Base-by-base conservation (phyloP, 257 asterid species). In the Echium plantagineum region DNA sequence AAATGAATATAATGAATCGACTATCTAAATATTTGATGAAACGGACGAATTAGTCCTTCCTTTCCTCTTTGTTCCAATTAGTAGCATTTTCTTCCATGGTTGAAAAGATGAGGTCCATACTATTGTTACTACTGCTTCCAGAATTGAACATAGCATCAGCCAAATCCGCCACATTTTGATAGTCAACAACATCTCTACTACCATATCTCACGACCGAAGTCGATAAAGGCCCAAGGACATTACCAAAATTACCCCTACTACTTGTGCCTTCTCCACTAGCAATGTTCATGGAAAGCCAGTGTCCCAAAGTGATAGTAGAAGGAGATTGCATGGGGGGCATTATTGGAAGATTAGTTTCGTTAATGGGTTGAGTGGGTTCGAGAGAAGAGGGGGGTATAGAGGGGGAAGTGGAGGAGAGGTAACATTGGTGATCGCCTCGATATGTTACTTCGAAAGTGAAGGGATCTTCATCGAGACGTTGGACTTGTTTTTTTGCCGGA, bases 111-210 rank as follows among this genome's bases (percentile, higher is more conserved):
- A 83, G 74, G 28, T 90, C 97, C 85, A 86, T 75, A 74, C 96
- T 85, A 48, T 73, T 82, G 58, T 70, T 82, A 65, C 86, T 84
- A 66, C 83, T 84, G 63, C 88, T 89, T 10, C 85, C 87, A 4
- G 96, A 85, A 65, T 90, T 90, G 53, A 90, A 90, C 94, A 90
- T 84, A 5, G 72, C 85, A 24, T 86, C 94, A 0, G 96, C 97
- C 95, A 90, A 73, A 48, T 84, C 88, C 38, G 82, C 80, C 80
- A 90, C 94, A 21, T 82, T 84, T 63, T 60, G 72, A 61, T 71
- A 69, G 4, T 78, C 89, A 10, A 21, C 21, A 24, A 7, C 60
- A 42, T 58, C 77, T 35, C n/a, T n/a, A n/a, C 57, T 55, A 12
- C 72, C 65, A 13, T 30, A 56, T n/a, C 66, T 21, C 18, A 17